Conservation (phyloP, 768 basidiomycete genomes). For the Lyophyllum semitale region DNA sequence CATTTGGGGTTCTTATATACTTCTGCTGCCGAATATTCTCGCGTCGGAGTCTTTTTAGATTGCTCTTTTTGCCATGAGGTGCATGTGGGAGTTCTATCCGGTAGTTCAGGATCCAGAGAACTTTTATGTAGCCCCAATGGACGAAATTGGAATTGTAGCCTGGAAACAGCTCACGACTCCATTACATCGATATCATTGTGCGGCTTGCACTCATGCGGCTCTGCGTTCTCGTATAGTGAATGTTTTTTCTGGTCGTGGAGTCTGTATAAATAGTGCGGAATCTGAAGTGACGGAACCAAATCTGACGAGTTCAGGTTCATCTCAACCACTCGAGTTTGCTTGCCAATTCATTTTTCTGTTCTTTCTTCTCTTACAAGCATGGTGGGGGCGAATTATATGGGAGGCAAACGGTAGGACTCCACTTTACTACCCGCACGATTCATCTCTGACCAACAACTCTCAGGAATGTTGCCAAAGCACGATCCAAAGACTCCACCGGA, state of each 20-base stretch:
- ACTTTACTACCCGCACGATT: not conserved
- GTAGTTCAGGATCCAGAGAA: not conserved
- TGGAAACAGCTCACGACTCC: not conserved
- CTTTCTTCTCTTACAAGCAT: constrained; percentile 29
- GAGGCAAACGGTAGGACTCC: constrained; percentile 57
- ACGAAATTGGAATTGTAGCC: not conserved
- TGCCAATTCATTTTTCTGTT: not conserved
- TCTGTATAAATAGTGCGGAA: too few species aligned
- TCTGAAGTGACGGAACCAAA: too few species aligned
- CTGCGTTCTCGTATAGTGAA: too few species aligned
- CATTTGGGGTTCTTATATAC: not conserved
- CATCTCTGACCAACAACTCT: not conserved
- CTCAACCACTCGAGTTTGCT: not conserved
- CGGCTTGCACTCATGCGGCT: too few species aligned
- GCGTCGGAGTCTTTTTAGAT: not conserved
- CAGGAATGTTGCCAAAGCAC: constrained; percentile 62
- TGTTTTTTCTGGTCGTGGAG: too few species aligned
- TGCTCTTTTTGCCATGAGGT: too few species aligned
- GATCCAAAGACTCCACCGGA: constrained; percentile 55
- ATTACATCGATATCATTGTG: not conserved
- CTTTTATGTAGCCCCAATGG: too few species aligned
- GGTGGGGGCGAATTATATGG: constrained; percentile 78
- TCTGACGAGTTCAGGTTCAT: too few species aligned
- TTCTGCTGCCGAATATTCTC: not conserved
- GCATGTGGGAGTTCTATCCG: too few species aligned